A percentile compares a stretch with the other conserved stretches of the same genome.
Conservation (phyloP, 148 eudicot genomes). For the Chenopodium formosanum region DNA sequence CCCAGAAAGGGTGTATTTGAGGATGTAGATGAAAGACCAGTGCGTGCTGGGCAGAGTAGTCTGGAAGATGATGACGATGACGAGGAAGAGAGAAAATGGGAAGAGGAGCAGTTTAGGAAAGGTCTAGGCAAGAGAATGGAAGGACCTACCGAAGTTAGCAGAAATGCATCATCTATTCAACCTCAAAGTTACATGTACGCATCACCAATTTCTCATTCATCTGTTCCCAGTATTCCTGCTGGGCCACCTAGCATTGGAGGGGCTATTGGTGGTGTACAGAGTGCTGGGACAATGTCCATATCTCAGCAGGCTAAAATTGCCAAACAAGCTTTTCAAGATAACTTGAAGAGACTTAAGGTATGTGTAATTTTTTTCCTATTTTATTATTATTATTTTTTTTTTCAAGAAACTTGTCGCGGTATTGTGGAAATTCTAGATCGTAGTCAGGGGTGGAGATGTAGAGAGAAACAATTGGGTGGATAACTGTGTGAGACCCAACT, state of each 20-base stretch:
- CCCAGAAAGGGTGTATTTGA: constrained; percentile 75
- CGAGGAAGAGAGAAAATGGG: constrained; percentile 94
- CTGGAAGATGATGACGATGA: constrained; percentile 69
- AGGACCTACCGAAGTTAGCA: constrained; percentile 41
- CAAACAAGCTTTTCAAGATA: constrained; percentile 73
- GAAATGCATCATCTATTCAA: constrained; percentile 37
- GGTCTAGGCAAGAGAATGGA: constrained; percentile 86
- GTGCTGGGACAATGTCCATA: constrained; percentile 53
- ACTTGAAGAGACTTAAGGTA: constrained; percentile 75
- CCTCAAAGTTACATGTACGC: constrained; percentile 36
- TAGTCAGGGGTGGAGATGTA: not conserved
- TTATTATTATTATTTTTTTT: not conserved
- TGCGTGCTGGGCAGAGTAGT: constrained; percentile 26
- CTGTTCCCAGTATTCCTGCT: too few species aligned
- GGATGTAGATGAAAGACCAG: constrained; percentile 48
- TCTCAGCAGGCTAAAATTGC: constrained; percentile 82
- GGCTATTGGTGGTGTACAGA: constrained; percentile 44
- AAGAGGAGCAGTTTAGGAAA: constrained; percentile 89
- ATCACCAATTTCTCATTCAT: too few species aligned
- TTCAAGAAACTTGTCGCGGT: not conserved
- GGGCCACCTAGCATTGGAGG: constrained; percentile 49
- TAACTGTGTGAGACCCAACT: too few species aligned
- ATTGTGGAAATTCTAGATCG: not conserved
- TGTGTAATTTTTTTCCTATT: constrained; percentile 1
- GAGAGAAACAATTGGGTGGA: too few species aligned